Base-by-base conservation (phyloP, 495 filamentous ascomycete species). In the Schizothecium vesticola region DNA sequence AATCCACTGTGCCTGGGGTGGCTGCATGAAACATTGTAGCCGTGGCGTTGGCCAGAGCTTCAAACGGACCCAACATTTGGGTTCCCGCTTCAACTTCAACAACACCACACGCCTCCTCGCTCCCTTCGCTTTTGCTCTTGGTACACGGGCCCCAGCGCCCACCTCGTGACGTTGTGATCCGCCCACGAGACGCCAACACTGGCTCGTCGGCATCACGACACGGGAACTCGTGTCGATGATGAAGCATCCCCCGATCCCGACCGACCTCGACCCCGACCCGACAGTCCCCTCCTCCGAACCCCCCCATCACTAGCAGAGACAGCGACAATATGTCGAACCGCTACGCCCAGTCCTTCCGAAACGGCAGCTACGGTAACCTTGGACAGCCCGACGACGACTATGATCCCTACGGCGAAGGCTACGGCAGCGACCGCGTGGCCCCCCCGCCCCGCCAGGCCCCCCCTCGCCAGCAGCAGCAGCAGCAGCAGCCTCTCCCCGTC, bases 361-460 rank as follows among this genome's bases (percentile, higher is more conserved):
- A 77, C 59, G 77, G 74, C 63, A 69, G 67, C 65, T 80, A 79
- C 56, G 76, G 72, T 7, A 73, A 72, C 12, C 66, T 76, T 11
- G 67, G 70, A 43, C 72, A 70, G 6, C 74, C 66, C 33, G 72
- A 79, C 62, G 82, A 80, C 1, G 81, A 80, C 70, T 82, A 82
- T 67, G 80, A 85, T 64, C 77, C 77, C 16, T 83, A 75, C 64
- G 81, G 80, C 62, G 81, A 82, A 22, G 79, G 80, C 57, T 82
- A 83, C 56, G 70, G 74, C 25, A 78, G 76, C 72, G 80, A 82
- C 68, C 77, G 79, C 0, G 78, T 72, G 64, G 74, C 71, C 1
- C 16, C 43, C 12, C 71, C 74, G n/a, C 67, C 73, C 10, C 77
- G 70, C 51, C 73, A 72, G 63, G 29, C 70, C 55, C 76, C 75